These are phyloP conservation scores for Abortiporus biennis DNA, from an alignment of 1,284 basidiomycete species.

Conservation along the genomic window DNA sequence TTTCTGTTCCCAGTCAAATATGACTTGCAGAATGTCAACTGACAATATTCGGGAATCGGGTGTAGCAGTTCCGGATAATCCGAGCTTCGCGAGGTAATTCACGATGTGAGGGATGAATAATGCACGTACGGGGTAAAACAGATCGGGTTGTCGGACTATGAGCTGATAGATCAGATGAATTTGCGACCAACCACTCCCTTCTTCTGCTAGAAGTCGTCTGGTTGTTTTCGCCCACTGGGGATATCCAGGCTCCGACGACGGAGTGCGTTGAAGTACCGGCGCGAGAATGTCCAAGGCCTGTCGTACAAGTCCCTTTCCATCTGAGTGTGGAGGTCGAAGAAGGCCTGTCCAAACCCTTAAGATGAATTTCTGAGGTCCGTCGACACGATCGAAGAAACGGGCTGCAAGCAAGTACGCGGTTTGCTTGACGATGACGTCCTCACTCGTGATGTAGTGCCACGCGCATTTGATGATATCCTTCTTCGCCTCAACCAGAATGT, in stretches of 20 bases:
- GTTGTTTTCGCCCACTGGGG: slow-evolving; percentile 90
- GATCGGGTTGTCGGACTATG: slow-evolving; percentile 85
- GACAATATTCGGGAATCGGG: slow-evolving; percentile 79
- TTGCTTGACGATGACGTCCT: slow-evolving; percentile 92
- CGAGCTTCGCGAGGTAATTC: slow-evolving; percentile 84
- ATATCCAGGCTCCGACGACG: slow-evolving; percentile 52
- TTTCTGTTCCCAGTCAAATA: slow-evolving; percentile 85
- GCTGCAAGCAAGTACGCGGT: slow-evolving; percentile 91
- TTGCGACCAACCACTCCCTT: slow-evolving; percentile 78
- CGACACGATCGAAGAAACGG: slow-evolving; percentile 91
- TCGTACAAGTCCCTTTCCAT: slow-evolving; percentile 79
- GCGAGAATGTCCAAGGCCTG: slow-evolving; percentile 92
- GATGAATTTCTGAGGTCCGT: slow-evolving; percentile 91
- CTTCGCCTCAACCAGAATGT: slow-evolving; percentile 73
- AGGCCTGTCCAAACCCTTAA: slow-evolving; percentile 92
- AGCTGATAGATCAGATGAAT: slow-evolving; percentile 89
- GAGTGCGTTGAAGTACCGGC: slow-evolving; percentile 69
- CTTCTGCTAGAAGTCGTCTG: slow-evolving; percentile 84
- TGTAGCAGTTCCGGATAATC: slow-evolving; percentile 71
- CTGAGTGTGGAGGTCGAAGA: slow-evolving; percentile 77
- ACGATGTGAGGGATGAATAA: slow-evolving; percentile 97
- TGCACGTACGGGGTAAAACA: slow-evolving; percentile 93
- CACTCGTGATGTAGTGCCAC: slow-evolving; percentile 84
- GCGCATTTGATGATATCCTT: slow-evolving; percentile 96
- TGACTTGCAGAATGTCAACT: slow-evolving; percentile 81